phyloP scores from a whole-genome alignment of 2,329 filamentous ascomycete species.

The Mycosphaerella sp. region DNA sequence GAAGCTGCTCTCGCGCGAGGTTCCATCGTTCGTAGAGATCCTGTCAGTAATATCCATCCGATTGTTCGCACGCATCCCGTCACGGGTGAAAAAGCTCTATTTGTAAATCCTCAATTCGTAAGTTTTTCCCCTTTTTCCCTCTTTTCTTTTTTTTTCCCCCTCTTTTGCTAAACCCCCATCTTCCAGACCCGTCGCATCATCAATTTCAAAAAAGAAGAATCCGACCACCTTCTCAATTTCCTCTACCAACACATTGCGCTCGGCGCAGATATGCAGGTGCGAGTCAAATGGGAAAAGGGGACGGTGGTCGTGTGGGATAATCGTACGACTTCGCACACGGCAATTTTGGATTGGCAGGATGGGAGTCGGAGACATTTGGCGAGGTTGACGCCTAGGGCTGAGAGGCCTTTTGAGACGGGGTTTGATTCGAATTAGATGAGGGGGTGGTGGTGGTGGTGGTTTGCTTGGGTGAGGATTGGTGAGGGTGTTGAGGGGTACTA shows the following conservation, averaged over 20 bases:
- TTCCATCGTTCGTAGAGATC: slow-evolving; percentile 67
- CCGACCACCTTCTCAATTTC: slow-evolving; percentile 69
- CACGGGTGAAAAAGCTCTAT: slow-evolving; percentile 78
- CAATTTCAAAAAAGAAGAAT: slow-evolving; percentile 81
- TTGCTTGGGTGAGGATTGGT: too few relatives aligned
- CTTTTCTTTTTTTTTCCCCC: too few relatives aligned
- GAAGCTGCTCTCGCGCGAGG: slow-evolving; percentile 60
- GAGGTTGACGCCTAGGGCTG: slow-evolving; percentile 75
- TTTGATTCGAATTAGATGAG: slow-evolving; percentile 29
- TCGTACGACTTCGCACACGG: slow-evolving; percentile 52
- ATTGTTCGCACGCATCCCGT: slow-evolving; percentile 71
- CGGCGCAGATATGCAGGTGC: slow-evolving; percentile 64
- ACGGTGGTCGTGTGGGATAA: slow-evolving; percentile 25
- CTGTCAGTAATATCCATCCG: slow-evolving; percentile 67
- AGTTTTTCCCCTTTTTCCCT: neutral
- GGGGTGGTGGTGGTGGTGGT: too few relatives aligned
- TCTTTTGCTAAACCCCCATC: too few relatives aligned
- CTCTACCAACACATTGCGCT: slow-evolving; percentile 67
- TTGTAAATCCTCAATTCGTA: slow-evolving; percentile 71
- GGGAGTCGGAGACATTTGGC: slow-evolving; percentile 73
- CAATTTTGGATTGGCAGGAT: slow-evolving; percentile 73
- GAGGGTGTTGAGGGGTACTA: too few relatives aligned
- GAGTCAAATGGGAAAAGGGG: slow-evolving; percentile 43
- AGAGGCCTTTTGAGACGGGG: slow-evolving; percentile 63
- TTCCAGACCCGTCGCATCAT: slow-evolving; percentile 62